These are phyloP conservation scores for Scutellaria baicalensis DNA, from an alignment of 257 asterid genomes.

Conservation along the genomic window DNA sequence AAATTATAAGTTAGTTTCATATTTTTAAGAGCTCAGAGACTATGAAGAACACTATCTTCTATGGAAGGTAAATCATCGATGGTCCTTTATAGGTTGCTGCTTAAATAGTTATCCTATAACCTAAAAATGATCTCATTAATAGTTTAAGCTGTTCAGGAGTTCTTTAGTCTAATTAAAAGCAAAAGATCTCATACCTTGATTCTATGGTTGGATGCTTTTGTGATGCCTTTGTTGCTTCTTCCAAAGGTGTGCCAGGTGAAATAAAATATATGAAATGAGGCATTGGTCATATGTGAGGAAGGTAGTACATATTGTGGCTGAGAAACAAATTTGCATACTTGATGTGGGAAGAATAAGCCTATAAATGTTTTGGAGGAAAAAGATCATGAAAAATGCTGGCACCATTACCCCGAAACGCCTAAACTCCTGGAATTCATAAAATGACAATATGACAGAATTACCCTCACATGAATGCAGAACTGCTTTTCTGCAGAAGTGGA, in stretches of 20 bases:
- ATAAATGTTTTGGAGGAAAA: too few species aligned
- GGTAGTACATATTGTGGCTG: not conserved
- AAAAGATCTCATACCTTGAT: not conserved
- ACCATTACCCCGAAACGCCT: too few species aligned
- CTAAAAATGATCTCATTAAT: not conserved
- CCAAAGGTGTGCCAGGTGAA: too few species aligned
- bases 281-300: not conserved
- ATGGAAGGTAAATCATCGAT: not conserved
- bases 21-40: not conserved
- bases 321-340: not conserved
- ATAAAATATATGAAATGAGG: too few species aligned
- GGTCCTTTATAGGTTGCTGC: not conserved
- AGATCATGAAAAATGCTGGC: too few species aligned
- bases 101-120: not conserved
- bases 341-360: too few species aligned
- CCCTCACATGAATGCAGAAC: too few species aligned
- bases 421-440: too few species aligned
- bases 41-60: not conserved
- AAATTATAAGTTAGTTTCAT: not conserved
- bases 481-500: too few species aligned
- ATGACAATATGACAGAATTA: too few species aligned
- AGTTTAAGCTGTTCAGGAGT: not conserved
- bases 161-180: not conserved
- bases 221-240: too few species aligned
- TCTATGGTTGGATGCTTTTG: too few species aligned